Evolutionary conservation across 1,284 basidiomycete species (phyloP), one percentile per base, ranked within the genome.

Genomic region (Phellopilus nigrolimitatus): DNA sequence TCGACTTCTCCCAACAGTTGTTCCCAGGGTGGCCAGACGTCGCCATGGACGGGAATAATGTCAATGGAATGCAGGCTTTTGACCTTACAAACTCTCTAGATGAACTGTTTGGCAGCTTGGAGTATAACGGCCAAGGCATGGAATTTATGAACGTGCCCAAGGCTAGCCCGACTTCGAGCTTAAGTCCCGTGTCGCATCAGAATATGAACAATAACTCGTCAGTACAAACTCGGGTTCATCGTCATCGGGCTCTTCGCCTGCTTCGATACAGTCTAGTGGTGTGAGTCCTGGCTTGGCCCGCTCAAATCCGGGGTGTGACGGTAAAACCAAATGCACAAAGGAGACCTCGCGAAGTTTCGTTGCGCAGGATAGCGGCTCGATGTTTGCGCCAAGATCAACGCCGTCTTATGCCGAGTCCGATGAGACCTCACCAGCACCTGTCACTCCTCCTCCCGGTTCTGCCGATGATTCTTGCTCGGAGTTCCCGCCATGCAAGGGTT

Each of bases 401-500:
- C 15, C 39, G 12, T 43, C 47, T 12, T 21, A 24, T 17, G 28
- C 42, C 19, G 13, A 15, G 9, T 48, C 46, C 10, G 46, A 49
- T 6, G 48, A 42, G 7, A 24, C 46, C 9, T 39, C 50, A 31
- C 21, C 49, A 21, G 37, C 42, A 9, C 36, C 51, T 8, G 15
- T 15, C 2, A 55, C 4, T 46, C 61, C 21, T 61, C 71, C 13
- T 47, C 22, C 34, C 57, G 56, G 59, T 48, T 57, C 37, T 58
- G 61, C 28, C 63, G 68, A 43, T 62, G 54, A 24, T 58, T 59
- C 31, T 72, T 75, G 6, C 66, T 74, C 41, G 2, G 53, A 55
- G 28, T 72, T 82, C 60, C 71, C 87, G 17, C 72, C 73, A 40
- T 87, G 85, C 64, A 71, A 78, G 55, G 81, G 80, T 10, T 64